A percentile compares a stretch with the other conserved stretches of the same genome.
Conservation (phyloP, 192 early-diverging fungal genomes). For the Mortierella claussenii region DNA sequence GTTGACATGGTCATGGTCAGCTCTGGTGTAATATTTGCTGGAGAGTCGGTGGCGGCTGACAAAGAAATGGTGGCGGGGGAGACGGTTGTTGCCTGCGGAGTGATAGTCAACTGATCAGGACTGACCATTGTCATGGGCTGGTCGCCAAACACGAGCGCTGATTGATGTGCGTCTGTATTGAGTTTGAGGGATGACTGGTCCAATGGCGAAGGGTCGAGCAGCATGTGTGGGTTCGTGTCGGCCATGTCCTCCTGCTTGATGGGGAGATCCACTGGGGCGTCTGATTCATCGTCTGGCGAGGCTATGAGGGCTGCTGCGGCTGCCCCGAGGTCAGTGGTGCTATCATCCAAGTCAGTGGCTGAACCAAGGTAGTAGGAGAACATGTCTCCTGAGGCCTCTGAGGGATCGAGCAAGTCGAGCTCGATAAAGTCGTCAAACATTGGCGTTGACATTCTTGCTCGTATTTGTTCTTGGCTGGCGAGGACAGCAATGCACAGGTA, state of each 20-base stretch:
- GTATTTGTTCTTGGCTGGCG: neutral
- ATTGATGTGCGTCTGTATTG: slow-evolving; percentile 4
- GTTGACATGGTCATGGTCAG: too few relatives aligned
- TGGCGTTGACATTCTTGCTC: slow-evolving; percentile 24
- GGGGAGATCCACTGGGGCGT: neutral
- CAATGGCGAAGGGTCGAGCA: slow-evolving; percentile 16
- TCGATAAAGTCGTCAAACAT: slow-evolving; percentile 52
- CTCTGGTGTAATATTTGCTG: too few relatives aligned
- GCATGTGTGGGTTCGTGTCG: slow-evolving; percentile 1
- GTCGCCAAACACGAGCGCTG: slow-evolving; percentile 7
- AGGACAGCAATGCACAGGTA: too few relatives aligned
- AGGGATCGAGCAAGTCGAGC: slow-evolving; percentile 41
- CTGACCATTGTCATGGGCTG: slow-evolving; percentile 7
- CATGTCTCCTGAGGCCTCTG: slow-evolving; percentile 38
- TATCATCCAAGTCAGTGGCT: slow-evolving; percentile 22
- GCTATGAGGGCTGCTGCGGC: slow-evolving; percentile 16
- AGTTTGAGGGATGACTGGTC: slow-evolving; percentile 14
- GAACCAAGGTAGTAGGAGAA: slow-evolving; percentile 36
- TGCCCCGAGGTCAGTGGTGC: slow-evolving; percentile 16
- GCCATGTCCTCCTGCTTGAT: slow-evolving; percentile 22
- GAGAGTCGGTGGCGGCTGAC: slow-evolving; percentile 1
- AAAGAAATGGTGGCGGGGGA: slow-evolving; percentile 5
- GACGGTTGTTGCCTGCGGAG: slow-evolving; percentile 37
- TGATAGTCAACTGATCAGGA: slow-evolving; percentile 44
- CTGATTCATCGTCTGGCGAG: neutral